Conservation (phyloP, 2,329 filamentous ascomycete species). For the Stachybotrys chartarum region DNA sequence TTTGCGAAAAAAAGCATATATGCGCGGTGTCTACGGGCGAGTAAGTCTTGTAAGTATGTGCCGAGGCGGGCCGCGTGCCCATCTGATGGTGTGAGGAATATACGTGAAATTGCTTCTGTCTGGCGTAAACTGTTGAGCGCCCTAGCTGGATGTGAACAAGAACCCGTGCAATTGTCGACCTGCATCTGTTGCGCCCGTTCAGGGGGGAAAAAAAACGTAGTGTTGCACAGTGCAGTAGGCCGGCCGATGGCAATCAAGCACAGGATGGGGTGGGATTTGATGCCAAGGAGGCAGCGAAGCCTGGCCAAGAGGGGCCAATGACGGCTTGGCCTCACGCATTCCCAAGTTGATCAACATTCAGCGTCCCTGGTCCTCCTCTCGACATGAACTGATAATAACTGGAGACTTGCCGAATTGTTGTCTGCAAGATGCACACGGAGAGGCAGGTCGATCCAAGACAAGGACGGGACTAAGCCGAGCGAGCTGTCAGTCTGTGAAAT, state of each 20-base stretch:
- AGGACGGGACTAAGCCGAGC: not conserved
- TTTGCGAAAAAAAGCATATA: too few relatives aligned
- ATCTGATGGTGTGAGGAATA: not conserved
- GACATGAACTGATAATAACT: not conserved
- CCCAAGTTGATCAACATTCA: not conserved
- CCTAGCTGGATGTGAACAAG: too few relatives aligned
- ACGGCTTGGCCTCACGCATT: not conserved
- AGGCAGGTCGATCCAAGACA: not conserved
- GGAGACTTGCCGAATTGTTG: not conserved
- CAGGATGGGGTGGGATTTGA: not conserved
- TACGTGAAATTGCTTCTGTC: too few relatives aligned
- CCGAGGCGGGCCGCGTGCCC: not conserved
- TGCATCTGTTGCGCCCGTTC: not conserved
- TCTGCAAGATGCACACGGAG: not conserved
- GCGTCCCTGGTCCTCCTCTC: not conserved
- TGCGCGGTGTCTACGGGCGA: not conserved
- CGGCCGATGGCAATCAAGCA: not conserved
- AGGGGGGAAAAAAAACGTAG: not conserved
- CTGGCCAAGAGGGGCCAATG: too few relatives aligned
- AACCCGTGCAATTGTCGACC: too few relatives aligned
- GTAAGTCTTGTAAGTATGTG: not conserved
- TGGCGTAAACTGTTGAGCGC: too few relatives aligned
- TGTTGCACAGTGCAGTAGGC: not conserved
- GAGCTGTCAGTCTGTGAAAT: not conserved
- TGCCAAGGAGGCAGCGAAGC: not conserved